Base-by-base conservation (phyloP, 176 grass and related monocot species). In the Bromus sterilis region DNA sequence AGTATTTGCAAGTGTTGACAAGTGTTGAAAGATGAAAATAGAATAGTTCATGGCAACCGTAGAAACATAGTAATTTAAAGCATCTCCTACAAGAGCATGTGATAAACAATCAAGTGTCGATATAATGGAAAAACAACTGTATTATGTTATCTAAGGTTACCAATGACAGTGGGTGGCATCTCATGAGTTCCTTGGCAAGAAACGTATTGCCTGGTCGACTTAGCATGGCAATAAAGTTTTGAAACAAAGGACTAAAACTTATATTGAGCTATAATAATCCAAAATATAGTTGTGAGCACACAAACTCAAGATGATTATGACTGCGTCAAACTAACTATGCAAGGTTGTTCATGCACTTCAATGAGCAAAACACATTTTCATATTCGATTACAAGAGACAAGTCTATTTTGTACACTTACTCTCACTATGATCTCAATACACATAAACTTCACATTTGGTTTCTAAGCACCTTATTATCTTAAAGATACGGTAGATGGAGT, bases 121-220 rank as follows among this genome's bases (percentile, higher is more conserved):
- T 9, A 75, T 59, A 59, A 57, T 49, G 12, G 42, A 56, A 80
- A 78, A 78, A 12, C 33, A 83, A 71, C 37, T 56, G 80, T 56
- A 72, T 12, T 40, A 0, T 73, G 11, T 60, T 41, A 33, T 57
- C 34, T 41, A 68, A 20, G 49, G 77, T 82, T 40, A 55, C 1
- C 14, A 53, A 32, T 11, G 40, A 31, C 53, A 72, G 7, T 37
- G 35, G 3, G 25, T 32, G 36, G n/a, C 41, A 49, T 82, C 12
- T 24, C 40, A 15, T 12, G 32, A 71, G 25, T 61, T 48, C 24
- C n/a, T 82, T 58, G 66, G 7, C 66, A 24, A 32, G 24, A 31
- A 39, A 44, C 59, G 36, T 12, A 9, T 78, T n/a, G 16, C 30
- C 61, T 16, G 16, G 71, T 48, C 43, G 11, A 79, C 21, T 66